These are phyloP conservation scores for Tolypocladium nubicola DNA, from an alignment of 2,329 filamentous ascomycete species.

Conservation along the genomic window DNA sequence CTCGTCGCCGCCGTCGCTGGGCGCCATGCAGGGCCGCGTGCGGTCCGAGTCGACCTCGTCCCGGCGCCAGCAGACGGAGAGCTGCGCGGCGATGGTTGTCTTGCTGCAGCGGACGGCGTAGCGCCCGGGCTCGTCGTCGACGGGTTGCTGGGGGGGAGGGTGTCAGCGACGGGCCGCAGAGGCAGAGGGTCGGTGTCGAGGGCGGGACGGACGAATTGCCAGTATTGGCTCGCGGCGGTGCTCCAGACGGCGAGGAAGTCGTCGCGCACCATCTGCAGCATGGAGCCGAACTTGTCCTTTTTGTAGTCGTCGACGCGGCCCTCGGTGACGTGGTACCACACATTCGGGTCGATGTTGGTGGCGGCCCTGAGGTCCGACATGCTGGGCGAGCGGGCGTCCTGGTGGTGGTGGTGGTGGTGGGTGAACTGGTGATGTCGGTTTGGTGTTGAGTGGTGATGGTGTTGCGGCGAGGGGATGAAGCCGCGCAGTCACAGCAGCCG, in stretches of 20 bases:
- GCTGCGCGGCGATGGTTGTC: slow-evolving; percentile 16
- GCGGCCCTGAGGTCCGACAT: slow-evolving; percentile 8
- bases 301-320: slow-evolving; percentile 19
- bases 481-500: background rate
- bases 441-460: background rate
- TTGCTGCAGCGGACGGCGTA: slow-evolving; percentile 19
- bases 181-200: too few relatives aligned
- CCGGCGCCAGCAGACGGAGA: slow-evolving; percentile 15
- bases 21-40: slow-evolving; percentile 18
- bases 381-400: background rate
- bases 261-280: slow-evolving; percentile 8
- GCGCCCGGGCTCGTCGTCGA: slow-evolving; percentile 13
- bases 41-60: slow-evolving; percentile 13
- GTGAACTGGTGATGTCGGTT: too few relatives aligned
- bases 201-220: background rate
- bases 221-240: background rate
- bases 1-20: slow-evolving; percentile 11
- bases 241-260: background rate
- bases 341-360: slow-evolving; percentile 20
- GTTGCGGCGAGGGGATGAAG: background rate
- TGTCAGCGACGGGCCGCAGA: background rate
- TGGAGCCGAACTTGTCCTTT: slow-evolving; percentile 8
- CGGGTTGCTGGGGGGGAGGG: slow-evolving; percentile 13
- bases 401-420: too few relatives aligned
- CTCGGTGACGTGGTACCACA: slow-evolving; percentile 24